Conservation (phyloP, 208 protist genomes). For the Leishmania mexicana region DNA sequence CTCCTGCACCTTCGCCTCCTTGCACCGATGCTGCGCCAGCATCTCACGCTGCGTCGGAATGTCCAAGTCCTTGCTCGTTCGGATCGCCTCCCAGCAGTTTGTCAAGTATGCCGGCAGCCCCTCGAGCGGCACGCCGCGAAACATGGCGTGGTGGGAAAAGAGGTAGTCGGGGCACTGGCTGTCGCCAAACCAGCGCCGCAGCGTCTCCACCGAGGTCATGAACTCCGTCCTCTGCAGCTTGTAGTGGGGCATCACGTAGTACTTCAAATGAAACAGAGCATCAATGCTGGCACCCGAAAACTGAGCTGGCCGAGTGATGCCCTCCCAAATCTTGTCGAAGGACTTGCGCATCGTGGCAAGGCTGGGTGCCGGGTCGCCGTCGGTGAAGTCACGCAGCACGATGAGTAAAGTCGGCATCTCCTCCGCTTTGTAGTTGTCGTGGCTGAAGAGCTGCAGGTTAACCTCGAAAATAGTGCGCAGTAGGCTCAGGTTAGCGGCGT, state of each 20-base stretch:
- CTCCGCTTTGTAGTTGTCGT: conserved; percentile 68
- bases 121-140: conserved; percentile 82
- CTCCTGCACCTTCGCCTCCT: conserved; percentile 76
- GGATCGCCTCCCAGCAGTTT: conserved; percentile 94
- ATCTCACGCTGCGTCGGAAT: conserved; percentile 97
- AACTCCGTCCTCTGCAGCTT: conserved; percentile 81
- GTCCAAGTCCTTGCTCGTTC: conserved; percentile 95
- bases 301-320: conserved; percentile 64
- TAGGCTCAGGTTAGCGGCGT: conserved; percentile 95
- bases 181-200: conserved; percentile 71
- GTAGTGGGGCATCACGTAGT: conserved; percentile 85
- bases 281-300: conserved; percentile 69
- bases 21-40: conserved; percentile 95
- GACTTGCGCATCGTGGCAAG: conserved; percentile 84
- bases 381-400: conserved; percentile 95
- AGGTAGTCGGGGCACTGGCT: conserved; percentile 50
- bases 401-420: conserved; percentile 97
- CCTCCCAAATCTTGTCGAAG: conserved; percentile 95
- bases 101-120: conserved; percentile 85
- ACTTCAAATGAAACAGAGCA: conserved; percentile 70
- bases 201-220: conserved; percentile 35
- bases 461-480: conserved; percentile 97
- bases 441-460: conserved; percentile 95
- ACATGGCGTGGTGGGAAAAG: conserved; percentile 74
- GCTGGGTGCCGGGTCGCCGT: conserved; percentile 77